Conservation (phyloP, 495 filamentous ascomycete species). For the Podospora pseudocomata region DNA sequence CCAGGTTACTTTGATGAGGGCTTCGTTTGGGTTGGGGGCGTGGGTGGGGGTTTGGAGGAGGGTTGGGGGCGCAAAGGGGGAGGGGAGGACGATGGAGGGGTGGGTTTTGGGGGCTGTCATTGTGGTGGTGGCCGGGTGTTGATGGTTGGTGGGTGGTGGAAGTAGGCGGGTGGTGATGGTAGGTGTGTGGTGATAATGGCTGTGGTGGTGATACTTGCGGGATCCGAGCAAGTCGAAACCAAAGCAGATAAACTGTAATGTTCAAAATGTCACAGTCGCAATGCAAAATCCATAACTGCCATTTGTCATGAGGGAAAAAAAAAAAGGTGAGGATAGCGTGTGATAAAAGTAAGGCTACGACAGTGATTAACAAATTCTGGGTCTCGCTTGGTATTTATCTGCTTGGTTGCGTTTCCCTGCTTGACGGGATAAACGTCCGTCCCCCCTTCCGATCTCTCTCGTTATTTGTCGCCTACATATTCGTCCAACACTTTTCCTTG, state of each 20-base stretch:
- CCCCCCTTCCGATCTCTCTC: neutral
- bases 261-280: too few species aligned
- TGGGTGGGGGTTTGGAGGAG: slow-evolving; percentile 37
- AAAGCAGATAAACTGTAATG: too few species aligned
- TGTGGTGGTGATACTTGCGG: neutral
- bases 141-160: neutral
- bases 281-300: too few species aligned
- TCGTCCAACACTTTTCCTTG: neutral
- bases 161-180: neutral
- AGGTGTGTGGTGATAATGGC: neutral
- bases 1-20: slow-evolving; percentile 44
- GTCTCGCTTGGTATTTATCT: neutral
- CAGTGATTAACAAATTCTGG: neutral
- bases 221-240: too few species aligned
- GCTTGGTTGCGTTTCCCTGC: neutral
- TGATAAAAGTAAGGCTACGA: neutral
- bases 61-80: neutral
- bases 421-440: neutral
- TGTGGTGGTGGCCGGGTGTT: neutral
- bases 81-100: slow-evolving; percentile 33
- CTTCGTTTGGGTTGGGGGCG: slow-evolving; percentile 36
- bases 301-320: neutral
- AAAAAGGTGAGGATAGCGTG: neutral
- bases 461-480: neutral
- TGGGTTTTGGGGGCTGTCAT: neutral